These are phyloP conservation scores for Alternaria longipes DNA, from an alignment of 2,329 filamentous ascomycete genomes.

Conservation along the genomic window DNA sequence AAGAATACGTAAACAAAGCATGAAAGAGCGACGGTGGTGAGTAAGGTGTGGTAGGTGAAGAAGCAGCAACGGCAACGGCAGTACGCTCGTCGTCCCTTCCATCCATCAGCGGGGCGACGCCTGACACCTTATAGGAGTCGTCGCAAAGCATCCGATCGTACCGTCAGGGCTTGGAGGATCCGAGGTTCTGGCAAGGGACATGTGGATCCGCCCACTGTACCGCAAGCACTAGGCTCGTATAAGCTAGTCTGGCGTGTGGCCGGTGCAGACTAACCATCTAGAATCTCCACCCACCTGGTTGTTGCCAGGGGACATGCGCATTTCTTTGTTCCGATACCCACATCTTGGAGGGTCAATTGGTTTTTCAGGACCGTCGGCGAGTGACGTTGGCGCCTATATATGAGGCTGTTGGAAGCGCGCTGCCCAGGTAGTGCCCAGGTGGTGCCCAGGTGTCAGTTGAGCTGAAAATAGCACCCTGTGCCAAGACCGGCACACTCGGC, in stretches of 20 bases:
- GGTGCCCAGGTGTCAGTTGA: slow-evolving; percentile 1
- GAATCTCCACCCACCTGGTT: background rate
- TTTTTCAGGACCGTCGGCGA: background rate
- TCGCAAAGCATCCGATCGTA: slow-evolving; percentile 3
- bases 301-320: background rate
- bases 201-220: slow-evolving; percentile 2
- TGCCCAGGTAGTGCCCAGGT: background rate
- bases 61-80: slow-evolving; percentile 2
- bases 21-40: slow-evolving; percentile 6
- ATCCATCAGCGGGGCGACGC: background rate
- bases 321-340: background rate
- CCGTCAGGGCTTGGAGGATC: slow-evolving; percentile 3
- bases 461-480: background rate
- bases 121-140: slow-evolving; percentile 6
- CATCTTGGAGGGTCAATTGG: background rate
- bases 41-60: background rate
- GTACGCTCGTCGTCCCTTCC: slow-evolving; percentile 3
- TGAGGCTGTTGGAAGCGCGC: background rate
- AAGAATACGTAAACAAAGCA: background rate
- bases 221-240: background rate
- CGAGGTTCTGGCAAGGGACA: slow-evolving; percentile 3
- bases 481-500: slow-evolving; percentile 5
- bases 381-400: background rate
- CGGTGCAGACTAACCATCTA: background rate
- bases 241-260: background rate